A percentile compares a stretch with the other conserved stretches of the same genome.
Evolutionary conservation across 257 asterid genomes (phyloP).

Genomic region (Knoxia roxburghii): DNA sequence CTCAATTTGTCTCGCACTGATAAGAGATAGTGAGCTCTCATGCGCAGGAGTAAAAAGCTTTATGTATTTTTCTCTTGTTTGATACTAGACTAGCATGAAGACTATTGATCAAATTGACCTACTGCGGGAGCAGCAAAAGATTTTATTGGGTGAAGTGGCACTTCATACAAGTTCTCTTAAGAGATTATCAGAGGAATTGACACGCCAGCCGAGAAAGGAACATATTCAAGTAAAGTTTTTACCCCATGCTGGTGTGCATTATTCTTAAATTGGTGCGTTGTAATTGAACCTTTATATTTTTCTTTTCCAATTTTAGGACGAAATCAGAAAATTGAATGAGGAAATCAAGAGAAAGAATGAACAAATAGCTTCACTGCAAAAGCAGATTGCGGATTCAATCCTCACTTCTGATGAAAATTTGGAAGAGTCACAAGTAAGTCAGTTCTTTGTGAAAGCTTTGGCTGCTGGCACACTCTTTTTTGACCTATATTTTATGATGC

Average conservation of each 20-base stretch:
- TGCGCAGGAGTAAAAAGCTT: not conserved
- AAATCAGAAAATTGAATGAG: constrained; percentile 66
- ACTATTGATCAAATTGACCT: constrained; percentile 84
- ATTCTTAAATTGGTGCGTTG: not conserved
- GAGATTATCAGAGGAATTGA: constrained; percentile 74
- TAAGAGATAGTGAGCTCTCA: not conserved
- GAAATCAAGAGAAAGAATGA: constrained; percentile 62
- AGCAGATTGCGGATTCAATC: constrained; percentile 61
- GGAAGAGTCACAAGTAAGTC: constrained; percentile 63
- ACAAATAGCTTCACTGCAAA: constrained; percentile 69
- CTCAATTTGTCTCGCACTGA: not conserved
- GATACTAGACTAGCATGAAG: constrained; percentile 55
- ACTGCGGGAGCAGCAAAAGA: constrained; percentile 85
- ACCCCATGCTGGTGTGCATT: constrained; percentile 5
- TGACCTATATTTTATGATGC: constrained; percentile 33
- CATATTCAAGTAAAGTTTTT: constrained; percentile 49
- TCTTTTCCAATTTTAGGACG: constrained; percentile 42
- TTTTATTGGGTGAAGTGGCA: constrained; percentile 87
- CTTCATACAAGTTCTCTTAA: constrained; percentile 76
- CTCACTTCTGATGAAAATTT: constrained; percentile 40
- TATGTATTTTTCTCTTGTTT: constrained; percentile 7
- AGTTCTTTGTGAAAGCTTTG: constrained; percentile 10
- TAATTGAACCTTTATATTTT: constrained; percentile 10
- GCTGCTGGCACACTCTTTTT: constrained; percentile 2
- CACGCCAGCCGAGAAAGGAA: constrained; percentile 55